Percentiles rank a stretch among this genome's conserved stretches.
Conservation (phyloP, 2,329 filamentous ascomycete species). For the Fusarium humuli region DNA sequence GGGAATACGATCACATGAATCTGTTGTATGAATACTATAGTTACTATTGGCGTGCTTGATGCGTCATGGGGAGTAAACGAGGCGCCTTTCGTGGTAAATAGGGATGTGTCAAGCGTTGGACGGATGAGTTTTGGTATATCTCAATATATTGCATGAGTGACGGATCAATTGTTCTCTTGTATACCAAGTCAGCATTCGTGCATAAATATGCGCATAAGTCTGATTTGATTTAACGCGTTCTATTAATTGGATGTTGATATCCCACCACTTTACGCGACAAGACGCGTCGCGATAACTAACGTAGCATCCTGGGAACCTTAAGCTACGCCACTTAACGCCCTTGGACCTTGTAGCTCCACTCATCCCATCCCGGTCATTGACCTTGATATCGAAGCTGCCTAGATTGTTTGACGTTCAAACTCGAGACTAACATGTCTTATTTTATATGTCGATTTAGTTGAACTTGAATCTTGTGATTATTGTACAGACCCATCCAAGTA, state of each 20-base stretch:
- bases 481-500: neutral
- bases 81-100: conserved; percentile 27
- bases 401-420: neutral
- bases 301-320: neutral
- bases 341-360: conserved; percentile 31
- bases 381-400: conserved; percentile 20
- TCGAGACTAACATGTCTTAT: conserved; percentile 19
- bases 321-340: conserved; percentile 39
- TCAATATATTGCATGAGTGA: conserved; percentile 12
- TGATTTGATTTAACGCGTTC: too few species aligned
- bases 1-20: conserved; percentile 37
- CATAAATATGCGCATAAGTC: neutral
- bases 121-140: conserved; percentile 25
- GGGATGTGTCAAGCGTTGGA: conserved; percentile 18
- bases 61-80: conserved; percentile 21
- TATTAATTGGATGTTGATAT: neutral
- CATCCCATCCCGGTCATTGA: conserved; percentile 11
- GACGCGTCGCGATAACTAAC: conserved; percentile 34
- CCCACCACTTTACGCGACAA: conserved; percentile 42
- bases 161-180: neutral
- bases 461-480: neutral
- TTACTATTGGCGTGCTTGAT: conserved; percentile 29
- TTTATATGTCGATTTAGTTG: neutral
- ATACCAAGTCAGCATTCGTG: neutral
- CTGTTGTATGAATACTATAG: conserved; percentile 34